These are phyloP conservation scores for Eucalyptus polyanthemos DNA, from an alignment of 345 rosid genomes.

Conservation along the genomic window DNA sequence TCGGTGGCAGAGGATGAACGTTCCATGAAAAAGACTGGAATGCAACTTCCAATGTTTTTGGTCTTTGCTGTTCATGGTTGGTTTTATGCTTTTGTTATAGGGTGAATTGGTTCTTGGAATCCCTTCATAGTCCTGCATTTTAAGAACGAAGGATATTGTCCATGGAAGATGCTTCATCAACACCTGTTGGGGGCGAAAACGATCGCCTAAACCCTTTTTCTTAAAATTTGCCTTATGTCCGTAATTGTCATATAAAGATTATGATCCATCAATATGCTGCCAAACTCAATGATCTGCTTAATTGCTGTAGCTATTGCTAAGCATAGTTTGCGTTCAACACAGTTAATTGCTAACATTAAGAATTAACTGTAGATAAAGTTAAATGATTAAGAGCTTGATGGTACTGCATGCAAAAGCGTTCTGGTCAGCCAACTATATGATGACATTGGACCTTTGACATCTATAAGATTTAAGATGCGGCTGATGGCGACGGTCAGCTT, in stretches of 20 bases:
- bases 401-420: not conserved
- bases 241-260: not conserved
- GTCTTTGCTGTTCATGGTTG: not conserved
- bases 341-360: not conserved
- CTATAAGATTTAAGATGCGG: not conserved
- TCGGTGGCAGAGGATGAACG: not conserved
- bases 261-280: not conserved
- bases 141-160: not conserved
- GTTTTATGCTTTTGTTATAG: not conserved
- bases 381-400: not conserved
- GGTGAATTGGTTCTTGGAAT: not conserved
- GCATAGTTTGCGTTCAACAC: not conserved
- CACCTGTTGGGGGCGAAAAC: not conserved
- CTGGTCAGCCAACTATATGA: not conserved
- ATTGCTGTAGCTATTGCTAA: not conserved
- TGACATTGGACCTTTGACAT: not conserved
- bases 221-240: not conserved
- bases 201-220: not conserved
- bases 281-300: not conserved
- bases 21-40: not conserved
- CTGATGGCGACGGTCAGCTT: not conserved
- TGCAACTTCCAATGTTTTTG: not conserved
- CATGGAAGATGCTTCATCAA: not conserved
- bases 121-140: not conserved
- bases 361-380: not conserved